A percentile compares a stretch with the other conserved stretches of the same genome.
Evolutionary conservation across 1,139 yeast species (phyloP).

Genomic region (Lodderomyces theae): DNA sequence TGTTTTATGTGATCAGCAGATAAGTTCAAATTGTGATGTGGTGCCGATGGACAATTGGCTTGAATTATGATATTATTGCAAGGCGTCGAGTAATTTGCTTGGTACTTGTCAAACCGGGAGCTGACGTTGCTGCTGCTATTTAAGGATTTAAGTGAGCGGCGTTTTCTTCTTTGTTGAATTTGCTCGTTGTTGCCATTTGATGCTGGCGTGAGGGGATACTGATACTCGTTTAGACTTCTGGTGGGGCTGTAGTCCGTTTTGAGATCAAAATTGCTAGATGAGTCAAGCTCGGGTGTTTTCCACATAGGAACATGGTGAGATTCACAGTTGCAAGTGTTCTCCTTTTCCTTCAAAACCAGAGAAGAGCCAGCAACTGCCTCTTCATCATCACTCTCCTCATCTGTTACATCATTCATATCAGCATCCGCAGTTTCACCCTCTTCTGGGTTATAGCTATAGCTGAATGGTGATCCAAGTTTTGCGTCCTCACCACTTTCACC

Average conservation of each 20-base stretch:
- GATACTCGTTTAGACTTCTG: neutral
- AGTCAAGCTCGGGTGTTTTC: neutral
- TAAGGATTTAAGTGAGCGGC: too few species aligned
- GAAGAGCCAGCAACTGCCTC: neutral
- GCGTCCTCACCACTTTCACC: neutral
- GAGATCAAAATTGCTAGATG: neutral
- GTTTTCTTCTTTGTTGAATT: neutral
- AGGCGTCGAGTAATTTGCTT: neutral
- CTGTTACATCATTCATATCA: neutral
- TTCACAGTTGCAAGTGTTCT: too few species aligned
- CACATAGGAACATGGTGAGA: neutral
- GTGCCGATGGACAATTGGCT: neutral
- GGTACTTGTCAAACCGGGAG: too few species aligned
- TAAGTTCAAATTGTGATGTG: neutral
- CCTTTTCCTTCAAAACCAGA: neutral
- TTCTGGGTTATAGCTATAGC: neutral
- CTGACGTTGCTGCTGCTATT: too few species aligned
- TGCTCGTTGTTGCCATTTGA: neutral
- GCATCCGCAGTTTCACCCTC: neutral
- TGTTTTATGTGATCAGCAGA: neutral
- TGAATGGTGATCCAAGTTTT: neutral
- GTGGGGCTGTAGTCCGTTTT: neutral
- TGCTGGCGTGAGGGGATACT: conserved; percentile 1
- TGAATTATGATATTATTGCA: neutral
- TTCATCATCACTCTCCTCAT: neutral